phyloP scores from a whole-genome alignment of 306 rosid genomes.

The Sicyos edulis region DNA sequence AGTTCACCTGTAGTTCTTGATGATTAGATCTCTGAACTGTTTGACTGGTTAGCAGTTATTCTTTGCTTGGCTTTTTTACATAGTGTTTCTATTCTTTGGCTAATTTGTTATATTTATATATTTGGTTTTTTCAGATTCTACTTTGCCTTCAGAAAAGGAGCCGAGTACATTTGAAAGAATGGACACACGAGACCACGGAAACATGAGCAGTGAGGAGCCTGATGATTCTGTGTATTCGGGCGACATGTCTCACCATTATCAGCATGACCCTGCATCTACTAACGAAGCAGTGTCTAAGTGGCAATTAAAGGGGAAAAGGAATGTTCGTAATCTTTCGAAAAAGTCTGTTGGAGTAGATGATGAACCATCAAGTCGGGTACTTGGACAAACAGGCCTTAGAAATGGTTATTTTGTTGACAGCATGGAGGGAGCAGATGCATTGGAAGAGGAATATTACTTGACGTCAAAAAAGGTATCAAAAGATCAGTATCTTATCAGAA shows the following conservation, averaged over 20 bases:
- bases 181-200: conserved; percentile 52
- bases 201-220: conserved; percentile 63
- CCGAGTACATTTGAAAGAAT: conserved; percentile 41
- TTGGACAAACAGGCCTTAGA: conserved; percentile 25
- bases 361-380: conserved; percentile 41
- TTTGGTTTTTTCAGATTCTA: conserved; percentile 25
- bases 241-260: conserved; percentile 61
- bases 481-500: conserved; percentile 35
- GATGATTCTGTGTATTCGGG: conserved; percentile 58
- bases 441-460: conserved; percentile 49
- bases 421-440: conserved; percentile 42
- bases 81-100: not conserved
- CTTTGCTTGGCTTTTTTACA: not conserved
- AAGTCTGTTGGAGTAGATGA: conserved; percentile 45
- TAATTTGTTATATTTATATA: not conserved
- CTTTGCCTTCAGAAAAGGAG: conserved; percentile 46
- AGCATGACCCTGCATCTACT: conserved; percentile 44
- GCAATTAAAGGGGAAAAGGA: conserved; percentile 91
- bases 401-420: conserved; percentile 33
- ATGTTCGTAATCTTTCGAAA: conserved; percentile 60
- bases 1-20: not conserved
- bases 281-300: conserved; percentile 89
- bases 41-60: no score
- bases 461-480: conserved; percentile 41
- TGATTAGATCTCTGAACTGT: conserved; percentile 7